Conservation (phyloP, 2,329 filamentous ascomycete genomes). For the Neoarthrinium moseri region DNA sequence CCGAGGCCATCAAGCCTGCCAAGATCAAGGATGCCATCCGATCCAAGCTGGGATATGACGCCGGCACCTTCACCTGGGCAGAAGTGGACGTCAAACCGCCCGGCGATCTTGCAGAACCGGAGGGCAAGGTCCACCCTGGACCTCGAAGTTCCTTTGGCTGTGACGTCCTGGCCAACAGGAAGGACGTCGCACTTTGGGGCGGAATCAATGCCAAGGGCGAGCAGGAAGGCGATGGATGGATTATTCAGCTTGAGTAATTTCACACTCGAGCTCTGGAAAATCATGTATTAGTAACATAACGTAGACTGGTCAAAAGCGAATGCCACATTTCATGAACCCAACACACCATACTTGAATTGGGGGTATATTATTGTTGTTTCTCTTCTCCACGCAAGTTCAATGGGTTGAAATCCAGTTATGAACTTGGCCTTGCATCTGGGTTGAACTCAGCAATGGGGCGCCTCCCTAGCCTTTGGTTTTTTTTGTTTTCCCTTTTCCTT, state of each 20-base stretch:
- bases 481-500: too few relatives aligned
- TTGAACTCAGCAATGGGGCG: too few relatives aligned
- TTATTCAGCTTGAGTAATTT: conserved; percentile 25
- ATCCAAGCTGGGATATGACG: conserved; percentile 38
- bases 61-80: conserved; percentile 47
- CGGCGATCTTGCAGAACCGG: conserved; percentile 36
- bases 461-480: too few relatives aligned
- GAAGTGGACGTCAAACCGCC: conserved; percentile 46
- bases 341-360: too few relatives aligned
- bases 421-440: too few relatives aligned
- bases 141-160: conserved; percentile 38
- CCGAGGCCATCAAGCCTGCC: conserved; percentile 41
- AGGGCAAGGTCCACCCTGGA: conserved; percentile 39
- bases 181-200: conserved; percentile 52
- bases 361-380: not conserved
- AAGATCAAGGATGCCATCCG: conserved; percentile 49
- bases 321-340: not conserved
- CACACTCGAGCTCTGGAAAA: not conserved
- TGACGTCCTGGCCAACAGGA: conserved; percentile 41
- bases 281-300: not conserved
- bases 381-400: too few relatives aligned
- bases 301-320: not conserved
- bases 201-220: conserved; percentile 42
- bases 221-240: conserved; percentile 37
- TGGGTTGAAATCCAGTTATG: too few relatives aligned